Percentiles rank a stretch among this genome's conserved stretches.
phyloP scores from a whole-genome alignment of 805 yeast species.

The Kregervanrija delftensis region DNA sequence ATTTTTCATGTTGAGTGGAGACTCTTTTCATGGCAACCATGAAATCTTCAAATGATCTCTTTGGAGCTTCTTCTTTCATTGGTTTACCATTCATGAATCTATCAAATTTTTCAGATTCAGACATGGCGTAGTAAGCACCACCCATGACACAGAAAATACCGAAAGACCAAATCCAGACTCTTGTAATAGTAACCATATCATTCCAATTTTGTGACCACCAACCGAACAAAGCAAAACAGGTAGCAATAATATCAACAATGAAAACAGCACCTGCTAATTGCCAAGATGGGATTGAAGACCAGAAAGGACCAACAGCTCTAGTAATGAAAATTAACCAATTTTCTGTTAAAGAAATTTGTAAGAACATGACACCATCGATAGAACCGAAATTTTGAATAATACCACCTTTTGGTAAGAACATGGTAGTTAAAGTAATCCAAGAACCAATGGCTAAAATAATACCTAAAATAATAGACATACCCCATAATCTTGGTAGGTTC shows the following conservation, averaged over 20 bases:
- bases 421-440: constrained; percentile 92
- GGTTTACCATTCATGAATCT: constrained; percentile 80
- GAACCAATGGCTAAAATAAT: constrained; percentile 81
- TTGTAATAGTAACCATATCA: constrained; percentile 89
- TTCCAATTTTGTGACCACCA: constrained; percentile 99
- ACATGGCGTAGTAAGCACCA: constrained; percentile 94
- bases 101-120: constrained; percentile 73
- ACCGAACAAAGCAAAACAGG: constrained; percentile 88
- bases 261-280: constrained; percentile 92
- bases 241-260: constrained; percentile 83
- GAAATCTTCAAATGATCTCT: constrained; percentile 78
- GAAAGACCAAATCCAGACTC: constrained; percentile 93
- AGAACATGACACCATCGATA: constrained; percentile 86
- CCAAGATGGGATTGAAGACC: constrained; percentile 96
- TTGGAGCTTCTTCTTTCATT: constrained; percentile 46
- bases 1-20: constrained; percentile 83
- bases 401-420: constrained; percentile 88
- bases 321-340: constrained; percentile 96
- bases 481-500: constrained; percentile 97
- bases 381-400: constrained; percentile 95
- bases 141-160: constrained; percentile 96
- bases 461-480: constrained; percentile 89
- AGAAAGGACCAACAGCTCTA: constrained; percentile 97
- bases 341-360: constrained; percentile 91
- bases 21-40: constrained; percentile 84